Evolutionary conservation across 2,329 filamentous ascomycete genomes (phyloP).

Genomic region (Pseudonectria buxi): DNA sequence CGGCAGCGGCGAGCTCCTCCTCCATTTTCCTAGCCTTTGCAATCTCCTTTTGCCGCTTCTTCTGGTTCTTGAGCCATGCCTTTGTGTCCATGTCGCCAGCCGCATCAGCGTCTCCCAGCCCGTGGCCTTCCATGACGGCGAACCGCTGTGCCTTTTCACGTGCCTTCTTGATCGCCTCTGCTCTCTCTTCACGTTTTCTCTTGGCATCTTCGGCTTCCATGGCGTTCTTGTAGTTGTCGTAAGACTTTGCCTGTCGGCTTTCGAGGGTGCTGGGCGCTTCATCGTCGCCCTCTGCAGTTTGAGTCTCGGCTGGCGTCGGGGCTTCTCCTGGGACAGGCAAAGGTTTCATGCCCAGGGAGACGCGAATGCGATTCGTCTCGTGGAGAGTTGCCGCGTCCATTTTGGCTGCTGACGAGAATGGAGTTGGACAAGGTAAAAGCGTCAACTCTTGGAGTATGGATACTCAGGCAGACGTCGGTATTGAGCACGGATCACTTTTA

Average conservation of each 20-base stretch:
- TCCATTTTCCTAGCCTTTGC: slow-evolving; percentile 65
- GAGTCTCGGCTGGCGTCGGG: slow-evolving; percentile 35
- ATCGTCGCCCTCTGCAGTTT: slow-evolving; percentile 54
- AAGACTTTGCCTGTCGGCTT: slow-evolving; percentile 64
- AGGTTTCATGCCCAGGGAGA: slow-evolving; percentile 83
- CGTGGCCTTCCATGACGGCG: slow-evolving; percentile 70
- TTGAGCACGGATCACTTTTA: slow-evolving; percentile 14
- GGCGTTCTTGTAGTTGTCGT: slow-evolving; percentile 63
- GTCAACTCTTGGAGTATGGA: too few species aligned
- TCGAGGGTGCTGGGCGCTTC: slow-evolving; percentile 79
- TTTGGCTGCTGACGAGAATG: slow-evolving; percentile 13
- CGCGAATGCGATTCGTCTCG: slow-evolving; percentile 87
- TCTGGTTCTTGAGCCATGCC: slow-evolving; percentile 80
- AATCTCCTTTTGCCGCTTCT: slow-evolving; percentile 91
- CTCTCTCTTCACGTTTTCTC: slow-evolving; percentile 69
- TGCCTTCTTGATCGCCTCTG: slow-evolving; percentile 79
- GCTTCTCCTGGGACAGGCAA: slow-evolving; percentile 68
- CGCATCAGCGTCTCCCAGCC: slow-evolving; percentile 69
- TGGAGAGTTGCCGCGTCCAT: slow-evolving; percentile 73
- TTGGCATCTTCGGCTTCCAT: slow-evolving; percentile 70
- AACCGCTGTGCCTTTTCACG: slow-evolving; percentile 76
- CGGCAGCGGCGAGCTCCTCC: slow-evolving; percentile 71
- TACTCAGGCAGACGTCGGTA: slow-evolving; percentile 5
- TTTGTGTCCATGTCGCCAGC: slow-evolving; percentile 67
- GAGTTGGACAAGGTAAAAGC: slow-evolving; percentile 3